These are phyloP conservation scores for Candida albicans DNA, from an alignment of 1,139 yeast species.

Conservation along the genomic window DNA sequence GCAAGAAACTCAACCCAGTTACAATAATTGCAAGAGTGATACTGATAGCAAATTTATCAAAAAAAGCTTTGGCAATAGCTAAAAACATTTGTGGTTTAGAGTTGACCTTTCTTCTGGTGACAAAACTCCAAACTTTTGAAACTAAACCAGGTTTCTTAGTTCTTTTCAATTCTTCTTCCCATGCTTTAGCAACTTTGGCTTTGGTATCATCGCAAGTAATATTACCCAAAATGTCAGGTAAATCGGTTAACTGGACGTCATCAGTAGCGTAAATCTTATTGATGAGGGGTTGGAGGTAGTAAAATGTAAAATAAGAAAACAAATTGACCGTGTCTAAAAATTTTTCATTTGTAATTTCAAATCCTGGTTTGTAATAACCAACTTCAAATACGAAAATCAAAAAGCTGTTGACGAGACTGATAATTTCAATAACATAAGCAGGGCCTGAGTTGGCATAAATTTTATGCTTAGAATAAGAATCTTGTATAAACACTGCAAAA, in stretches of 20 bases:
- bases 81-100: slow-evolving; percentile 13
- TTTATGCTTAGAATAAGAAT: slow-evolving; percentile 28
- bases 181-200: slow-evolving; percentile 11
- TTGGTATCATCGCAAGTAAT: slow-evolving; percentile 13
- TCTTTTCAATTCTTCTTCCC: slow-evolving; percentile 10
- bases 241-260: slow-evolving; percentile 22
- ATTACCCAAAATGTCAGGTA: slow-evolving; percentile 19
- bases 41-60: slow-evolving; percentile 9
- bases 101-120: slow-evolving; percentile 9
- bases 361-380: slow-evolving; percentile 42
- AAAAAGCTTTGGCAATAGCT: slow-evolving; percentile 12
- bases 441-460: slow-evolving; percentile 21
- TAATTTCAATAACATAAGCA: slow-evolving; percentile 20
- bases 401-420: slow-evolving; percentile 26
- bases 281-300: slow-evolving; percentile 28
- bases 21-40: slow-evolving; percentile 22
- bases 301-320: slow-evolving; percentile 24
- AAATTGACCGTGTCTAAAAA: slow-evolving; percentile 22
- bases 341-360: slow-evolving; percentile 37
- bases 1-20: slow-evolving; percentile 22
- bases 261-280: slow-evolving; percentile 21
- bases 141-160: slow-evolving; percentile 8
- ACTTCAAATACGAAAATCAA: slow-evolving; percentile 40
- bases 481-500: slow-evolving; percentile 27
- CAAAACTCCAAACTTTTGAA: slow-evolving; percentile 9